Evolutionary conservation across 345 rosid genomes (phyloP), one percentile per base, ranked within the genome.

Genomic region (Lagerstroemia speciosa): DNA sequence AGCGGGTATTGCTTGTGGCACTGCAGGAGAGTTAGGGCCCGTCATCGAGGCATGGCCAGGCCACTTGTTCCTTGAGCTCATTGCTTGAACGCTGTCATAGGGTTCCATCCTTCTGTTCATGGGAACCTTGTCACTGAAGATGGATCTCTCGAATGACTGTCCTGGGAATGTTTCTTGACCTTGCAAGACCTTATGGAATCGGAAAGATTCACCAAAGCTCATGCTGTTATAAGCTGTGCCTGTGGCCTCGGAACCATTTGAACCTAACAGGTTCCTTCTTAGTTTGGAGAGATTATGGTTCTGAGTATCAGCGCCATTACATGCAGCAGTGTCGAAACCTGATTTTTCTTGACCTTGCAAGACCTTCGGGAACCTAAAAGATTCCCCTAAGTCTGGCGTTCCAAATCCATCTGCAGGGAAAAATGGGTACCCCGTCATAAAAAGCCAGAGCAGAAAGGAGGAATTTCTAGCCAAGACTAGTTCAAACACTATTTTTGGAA

Each of bases 311-410:
- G 73, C 80, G 75, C 78, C 80, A 70, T 89, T 84, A 43, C 76
- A 85, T 10, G 32, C 20, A 67, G 65, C 83, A 67, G 83, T 41
- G 74, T 79, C 83, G 72, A 88, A 85, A 80, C 89, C 85, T 71
- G 81, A 77, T 71, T 81, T 92, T 95, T 95, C 99, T 95, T 95
- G 99, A 95, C 99, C 99, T 95, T 92, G 99, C 99, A 95, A 95
- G 98, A 92, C 97, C 96, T 91, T 90, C 82, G 83, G 99, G 92
- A 92, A 88, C 81, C 98, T 80, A 46, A 75, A 67, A 73, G 99
- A 83, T 82, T 90, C 99, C 88, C 85, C 87, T 75, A 85, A 90
- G 98, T 88, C 96, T 48, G 92, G 69, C 72, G 85, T 82, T 66
- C 82, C 91, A 77, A 80, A 79, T 66, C 93, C 96, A 81, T 87